phyloP scores from a whole-genome alignment of 176 grass and related monocot genomes.

The Saccharum officinarum region DNA sequence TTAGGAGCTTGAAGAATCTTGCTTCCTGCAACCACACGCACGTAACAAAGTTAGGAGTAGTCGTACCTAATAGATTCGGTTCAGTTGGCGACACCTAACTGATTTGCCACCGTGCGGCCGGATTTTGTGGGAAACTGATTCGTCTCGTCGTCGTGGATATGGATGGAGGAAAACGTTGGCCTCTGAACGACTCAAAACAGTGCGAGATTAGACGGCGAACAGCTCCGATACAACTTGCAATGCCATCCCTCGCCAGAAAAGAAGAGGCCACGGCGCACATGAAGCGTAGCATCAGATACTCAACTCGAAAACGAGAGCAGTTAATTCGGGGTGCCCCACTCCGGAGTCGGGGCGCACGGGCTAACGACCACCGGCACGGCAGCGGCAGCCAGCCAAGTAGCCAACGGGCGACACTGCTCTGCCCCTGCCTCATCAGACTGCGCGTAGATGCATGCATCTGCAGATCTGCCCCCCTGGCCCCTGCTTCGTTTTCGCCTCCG shows the following conservation, averaged over 20 bases:
- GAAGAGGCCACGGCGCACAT: background rate
- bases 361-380: background rate
- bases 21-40: background rate
- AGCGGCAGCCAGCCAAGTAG: background rate
- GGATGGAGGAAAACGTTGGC: background rate
- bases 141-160: background rate
- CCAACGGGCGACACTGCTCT: background rate
- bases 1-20: background rate
- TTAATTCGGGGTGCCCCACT: background rate
- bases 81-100: background rate
- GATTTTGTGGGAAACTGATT: background rate
- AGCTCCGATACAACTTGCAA: background rate
- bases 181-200: background rate
- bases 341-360: constrained; percentile 13
- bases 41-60: background rate
- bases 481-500: background rate
- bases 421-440: background rate
- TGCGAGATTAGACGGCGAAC: background rate
- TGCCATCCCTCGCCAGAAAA: background rate
- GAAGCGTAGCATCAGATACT: background rate
- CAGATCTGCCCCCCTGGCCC: background rate
- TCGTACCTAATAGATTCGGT: background rate
- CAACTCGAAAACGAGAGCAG: background rate
- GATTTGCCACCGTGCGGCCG: background rate
- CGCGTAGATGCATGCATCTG: background rate